Base-by-base conservation (phyloP, 2,329 filamentous ascomycete genomes). In the Botryotinia globosa region DNA sequence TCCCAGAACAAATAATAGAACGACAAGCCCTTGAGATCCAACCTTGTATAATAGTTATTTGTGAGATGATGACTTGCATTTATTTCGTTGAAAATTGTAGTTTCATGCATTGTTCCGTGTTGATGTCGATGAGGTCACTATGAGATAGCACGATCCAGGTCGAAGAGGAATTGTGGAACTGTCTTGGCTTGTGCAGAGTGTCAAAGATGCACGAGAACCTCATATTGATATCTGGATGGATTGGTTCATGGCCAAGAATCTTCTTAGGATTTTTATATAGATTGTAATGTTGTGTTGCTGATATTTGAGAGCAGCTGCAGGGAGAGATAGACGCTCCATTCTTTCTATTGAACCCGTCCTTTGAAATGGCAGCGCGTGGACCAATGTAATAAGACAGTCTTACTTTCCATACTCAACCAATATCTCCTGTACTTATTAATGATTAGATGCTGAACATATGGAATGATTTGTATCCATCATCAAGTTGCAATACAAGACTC, bases 41-140 rank as follows among this genome's bases (percentile, higher is more conserved):
- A 18, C 18, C 14, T 32, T 44, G 18, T 39, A 66, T 22, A 10
- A 42, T 56, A 14, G 4, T 22, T 3, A 54, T 39, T 25, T 56
- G 44, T 9, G 20, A 64, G 18, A 20, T 12, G 61, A 45, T 8
- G 37, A 32, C 20, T 58, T 29, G 51, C 5, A 51, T 54, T 39
- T 5, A 7, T 32, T 42, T 16, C 4, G 12, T 34, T 22, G 22
- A 29, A 29, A 8, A 42, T 54, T 51, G 51, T 51, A 22, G 18
- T 29, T 42, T 39, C 34, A 67, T 42, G n/a, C 25, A 42, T 42
- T 67, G 18, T 39, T 6, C 25, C 45, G 18, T 22, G 44, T 37
- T 20, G 14, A 56, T 56, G 18, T 56, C n/a, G 65, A 58, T 68
- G 37, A 68, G 48, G 65, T 68, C 48, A 44, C 48, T 20, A 42